phyloP scores from a whole-genome alignment of 345 rosid genomes.

The Odontarrhena argentea region DNA sequence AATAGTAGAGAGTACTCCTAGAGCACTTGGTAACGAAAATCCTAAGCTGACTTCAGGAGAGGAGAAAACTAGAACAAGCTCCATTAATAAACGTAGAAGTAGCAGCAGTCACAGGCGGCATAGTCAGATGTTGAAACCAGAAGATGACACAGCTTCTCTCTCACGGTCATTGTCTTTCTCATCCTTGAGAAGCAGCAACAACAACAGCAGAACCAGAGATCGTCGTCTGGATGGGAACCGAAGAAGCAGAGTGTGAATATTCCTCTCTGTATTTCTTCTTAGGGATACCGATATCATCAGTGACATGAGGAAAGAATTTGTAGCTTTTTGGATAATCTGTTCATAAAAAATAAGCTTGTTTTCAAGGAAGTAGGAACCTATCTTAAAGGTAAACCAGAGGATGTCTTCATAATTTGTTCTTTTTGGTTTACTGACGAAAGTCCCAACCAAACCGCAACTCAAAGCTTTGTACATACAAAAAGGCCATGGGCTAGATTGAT shows the following conservation, averaged over 20 bases:
- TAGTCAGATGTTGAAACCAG: slow-evolving; percentile 40
- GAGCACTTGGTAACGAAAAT: slow-evolving; percentile 48
- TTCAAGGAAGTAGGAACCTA: too few species aligned
- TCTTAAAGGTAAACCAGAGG: too few species aligned
- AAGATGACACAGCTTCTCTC: slow-evolving; percentile 58
- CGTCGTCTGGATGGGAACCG: slow-evolving; percentile 45
- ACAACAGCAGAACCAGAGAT: slow-evolving; percentile 36
- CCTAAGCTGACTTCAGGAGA: slow-evolving; percentile 84
- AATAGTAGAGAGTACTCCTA: slow-evolving; percentile 40
- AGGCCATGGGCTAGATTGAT: slow-evolving; percentile 12
- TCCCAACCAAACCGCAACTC: slow-evolving; percentile 7
- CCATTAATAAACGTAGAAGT: slow-evolving; percentile 42
- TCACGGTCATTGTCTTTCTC: slow-evolving; percentile 83
- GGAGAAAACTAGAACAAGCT: slow-evolving; percentile 44
- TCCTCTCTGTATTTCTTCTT: slow-evolving; percentile 49
- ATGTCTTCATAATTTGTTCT: neutral
- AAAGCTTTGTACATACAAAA: slow-evolving; percentile 24
- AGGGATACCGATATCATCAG: neutral
- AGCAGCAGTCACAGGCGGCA: slow-evolving; percentile 41
- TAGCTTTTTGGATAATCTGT: slow-evolving; percentile 8
- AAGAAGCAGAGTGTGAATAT: slow-evolving; percentile 73
- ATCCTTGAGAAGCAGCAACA: slow-evolving; percentile 52
- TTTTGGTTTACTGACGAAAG: slow-evolving; percentile 9
- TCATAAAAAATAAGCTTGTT: neutral
- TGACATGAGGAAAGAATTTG: neutral